A percentile compares a stretch with the other conserved stretches of the same genome.
Evolutionary conservation across 345 rosid genomes (phyloP).

Genomic region (Reutealis trisperma): DNA sequence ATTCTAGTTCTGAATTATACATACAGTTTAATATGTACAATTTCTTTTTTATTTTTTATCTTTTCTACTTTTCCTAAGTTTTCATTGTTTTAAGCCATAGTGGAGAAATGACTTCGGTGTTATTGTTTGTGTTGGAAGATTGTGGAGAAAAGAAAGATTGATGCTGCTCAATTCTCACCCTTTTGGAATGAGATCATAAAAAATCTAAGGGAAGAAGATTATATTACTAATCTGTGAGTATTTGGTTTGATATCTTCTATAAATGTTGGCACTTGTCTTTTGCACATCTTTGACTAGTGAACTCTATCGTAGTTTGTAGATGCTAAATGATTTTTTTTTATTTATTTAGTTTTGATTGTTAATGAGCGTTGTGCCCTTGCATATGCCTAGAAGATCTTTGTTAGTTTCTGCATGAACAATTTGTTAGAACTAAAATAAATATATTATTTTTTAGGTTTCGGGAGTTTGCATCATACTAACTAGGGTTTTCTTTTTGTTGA

Average conservation of each 20-base stretch:
- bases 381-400: too few relatives aligned
- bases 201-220: constrained; percentile 92
- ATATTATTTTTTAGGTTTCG: not conserved
- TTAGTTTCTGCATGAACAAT: not conserved
- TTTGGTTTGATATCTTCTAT: constrained; percentile 14
- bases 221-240: constrained; percentile 76
- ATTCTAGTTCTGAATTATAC: too few relatives aligned
- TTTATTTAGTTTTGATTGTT: not conserved
- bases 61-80: not conserved
- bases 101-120: not conserved
- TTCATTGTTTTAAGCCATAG: not conserved
- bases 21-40: too few relatives aligned
- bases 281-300: not conserved
- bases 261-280: constrained; percentile 1
- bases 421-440: not conserved
- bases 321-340: not conserved
- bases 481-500: not conserved
- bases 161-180: constrained; percentile 88
- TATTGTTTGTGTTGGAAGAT: constrained; percentile 36
- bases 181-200: constrained; percentile 94
- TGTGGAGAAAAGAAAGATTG: constrained; percentile 60
- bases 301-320: not conserved
- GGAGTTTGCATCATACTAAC: not conserved
- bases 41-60: not conserved
- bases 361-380: not conserved